A percentile compares a stretch with the other conserved stretches of the same genome.
These are phyloP conservation scores for Rugosomyces carneus DNA, from an alignment of 1,284 basidiomycete genomes.

Conservation along the genomic window DNA sequence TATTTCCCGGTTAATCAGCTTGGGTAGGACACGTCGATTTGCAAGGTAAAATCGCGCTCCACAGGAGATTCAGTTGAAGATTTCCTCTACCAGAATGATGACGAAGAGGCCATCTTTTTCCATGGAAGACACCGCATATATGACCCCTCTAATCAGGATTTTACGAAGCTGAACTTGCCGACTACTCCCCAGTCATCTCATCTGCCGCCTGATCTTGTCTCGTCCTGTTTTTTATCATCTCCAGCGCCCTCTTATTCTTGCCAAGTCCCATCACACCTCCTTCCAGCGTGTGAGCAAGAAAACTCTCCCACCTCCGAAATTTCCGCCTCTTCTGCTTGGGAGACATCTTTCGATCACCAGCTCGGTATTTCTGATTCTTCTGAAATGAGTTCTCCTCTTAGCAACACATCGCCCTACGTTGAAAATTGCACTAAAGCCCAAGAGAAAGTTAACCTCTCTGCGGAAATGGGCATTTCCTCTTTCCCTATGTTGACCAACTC, in stretches of 20 bases:
- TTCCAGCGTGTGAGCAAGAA: slow-evolving; percentile 8
- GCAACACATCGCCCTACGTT: background rate
- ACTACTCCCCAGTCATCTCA: slow-evolving; percentile 8
- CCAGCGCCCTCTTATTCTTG: slow-evolving; percentile 28
- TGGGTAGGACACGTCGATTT: slow-evolving; percentile 6
- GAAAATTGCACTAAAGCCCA: background rate
- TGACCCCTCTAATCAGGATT: background rate
- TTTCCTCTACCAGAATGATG: background rate
- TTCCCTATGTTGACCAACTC: slow-evolving; percentile 14
- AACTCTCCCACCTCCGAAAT: slow-evolving; percentile 19
- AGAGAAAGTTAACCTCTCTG: slow-evolving; percentile 5
- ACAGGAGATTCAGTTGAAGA: background rate
- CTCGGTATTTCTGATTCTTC: slow-evolving; percentile 12
- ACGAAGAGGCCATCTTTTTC: background rate
- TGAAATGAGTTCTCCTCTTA: background rate
- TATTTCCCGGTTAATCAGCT: background rate
- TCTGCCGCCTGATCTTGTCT: slow-evolving; percentile 15
- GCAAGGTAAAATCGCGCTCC: slow-evolving; percentile 1
- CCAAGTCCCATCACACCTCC: too few species aligned
- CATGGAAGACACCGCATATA: slow-evolving; percentile 8
- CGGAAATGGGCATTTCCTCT: slow-evolving; percentile 5
- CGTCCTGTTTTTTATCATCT: slow-evolving; percentile 28
- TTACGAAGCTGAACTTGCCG: background rate
- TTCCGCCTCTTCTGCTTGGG: slow-evolving; percentile 22
- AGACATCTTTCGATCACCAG: slow-evolving; percentile 21